Evolutionary conservation across 192 early-diverging fungal species (phyloP).

Genomic region (Phycomyces blakesleeanus): DNA sequence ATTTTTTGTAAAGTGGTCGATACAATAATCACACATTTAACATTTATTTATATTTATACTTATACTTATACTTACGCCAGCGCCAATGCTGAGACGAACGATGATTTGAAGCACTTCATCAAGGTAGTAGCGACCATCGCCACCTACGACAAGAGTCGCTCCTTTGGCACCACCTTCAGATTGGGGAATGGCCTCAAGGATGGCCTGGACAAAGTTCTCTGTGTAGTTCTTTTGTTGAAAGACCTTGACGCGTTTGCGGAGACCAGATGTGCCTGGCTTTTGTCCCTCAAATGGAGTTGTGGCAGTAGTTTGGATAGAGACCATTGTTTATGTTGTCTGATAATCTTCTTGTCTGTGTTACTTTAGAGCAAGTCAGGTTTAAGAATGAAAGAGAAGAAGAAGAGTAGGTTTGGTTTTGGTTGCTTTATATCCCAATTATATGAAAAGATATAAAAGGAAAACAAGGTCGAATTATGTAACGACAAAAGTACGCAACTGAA

Average conservation of each 20-base stretch:
- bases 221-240: slow-evolving; percentile 95
- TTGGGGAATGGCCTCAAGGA: slow-evolving; percentile 75
- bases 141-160: slow-evolving; percentile 88
- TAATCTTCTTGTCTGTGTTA: too few relatives aligned
- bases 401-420: not conserved
- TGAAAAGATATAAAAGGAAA: slow-evolving; percentile 12
- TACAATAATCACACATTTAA: too few relatives aligned
- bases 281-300: slow-evolving; percentile 86
- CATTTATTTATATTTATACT: too few relatives aligned
- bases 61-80: slow-evolving; percentile 57
- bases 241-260: slow-evolving; percentile 92
- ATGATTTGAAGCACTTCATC: slow-evolving; percentile 86
- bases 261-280: slow-evolving; percentile 95
- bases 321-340: too few relatives aligned
- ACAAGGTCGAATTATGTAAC: not conserved
- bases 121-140: slow-evolving; percentile 91
- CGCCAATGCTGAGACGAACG: slow-evolving; percentile 80
- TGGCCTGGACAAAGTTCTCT: slow-evolving; percentile 95
- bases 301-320: slow-evolving; percentile 43
- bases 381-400: not conserved
- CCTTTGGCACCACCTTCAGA: slow-evolving; percentile 62
- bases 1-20: too few relatives aligned
- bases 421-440: not conserved
- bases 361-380: too few relatives aligned
- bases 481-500: not conserved